Conservation (phyloP, 371 early-diverging fungal species). For the Mycotypha africana region DNA sequence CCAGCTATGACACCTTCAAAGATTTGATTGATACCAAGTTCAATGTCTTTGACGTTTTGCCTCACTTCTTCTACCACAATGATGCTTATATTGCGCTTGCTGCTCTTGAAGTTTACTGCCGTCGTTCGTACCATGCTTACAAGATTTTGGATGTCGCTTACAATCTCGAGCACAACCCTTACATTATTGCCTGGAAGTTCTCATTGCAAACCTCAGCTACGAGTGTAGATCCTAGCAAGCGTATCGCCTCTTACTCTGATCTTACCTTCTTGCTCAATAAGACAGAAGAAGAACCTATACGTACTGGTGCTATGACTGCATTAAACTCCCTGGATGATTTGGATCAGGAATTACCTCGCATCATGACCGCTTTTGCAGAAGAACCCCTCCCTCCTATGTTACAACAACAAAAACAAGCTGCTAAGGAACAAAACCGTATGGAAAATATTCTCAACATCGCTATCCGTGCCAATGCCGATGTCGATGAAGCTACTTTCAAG, state of each 20-base stretch:
- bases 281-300: conserved; percentile 60
- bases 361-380: conserved; percentile 50
- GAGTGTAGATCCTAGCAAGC: conserved; percentile 51
- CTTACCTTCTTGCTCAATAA: conserved; percentile 62
- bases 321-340: conserved; percentile 51
- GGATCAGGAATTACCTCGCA: conserved; percentile 42
- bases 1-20: conserved; percentile 79
- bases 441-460: conserved; percentile 82
- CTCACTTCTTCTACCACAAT: conserved; percentile 87
- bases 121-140: conserved; percentile 95
- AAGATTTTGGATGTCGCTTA: conserved; percentile 81
- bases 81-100: conserved; percentile 78
- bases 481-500: conserved; percentile 65
- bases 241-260: conserved; percentile 70
- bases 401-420: conserved; percentile 14
- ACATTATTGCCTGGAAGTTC: conserved; percentile 79
- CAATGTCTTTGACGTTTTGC: conserved; percentile 93
- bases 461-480: conserved; percentile 49
- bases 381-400: conserved; percentile 36
- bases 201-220: conserved; percentile 56
- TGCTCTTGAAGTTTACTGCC: conserved; percentile 93
- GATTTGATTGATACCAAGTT: conserved; percentile 90
- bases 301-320: conserved; percentile 68
- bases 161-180: conserved; percentile 63
- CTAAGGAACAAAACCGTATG: conserved; percentile 32